Evolutionary conservation across 1,139 yeast genomes (phyloP).

Genomic region (Hemisphaericaspora lyxosophila): DNA sequence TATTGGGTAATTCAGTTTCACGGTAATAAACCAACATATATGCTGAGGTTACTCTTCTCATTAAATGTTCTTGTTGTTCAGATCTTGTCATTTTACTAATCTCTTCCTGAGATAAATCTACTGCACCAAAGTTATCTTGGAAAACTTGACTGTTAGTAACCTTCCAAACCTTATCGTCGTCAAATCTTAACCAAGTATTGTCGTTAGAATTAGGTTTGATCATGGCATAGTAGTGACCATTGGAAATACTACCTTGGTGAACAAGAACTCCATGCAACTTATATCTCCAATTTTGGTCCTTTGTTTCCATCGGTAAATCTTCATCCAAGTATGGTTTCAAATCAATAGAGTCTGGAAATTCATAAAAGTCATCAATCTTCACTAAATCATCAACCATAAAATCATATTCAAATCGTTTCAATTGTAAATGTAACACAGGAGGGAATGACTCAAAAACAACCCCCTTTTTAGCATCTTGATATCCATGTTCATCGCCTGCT

Average conservation of each 20-base stretch:
- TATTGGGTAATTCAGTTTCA: slow-evolving; percentile 54
- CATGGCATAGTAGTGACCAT: slow-evolving; percentile 95
- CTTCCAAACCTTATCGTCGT: slow-evolving; percentile 90
- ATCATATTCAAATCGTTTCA: slow-evolving; percentile 93
- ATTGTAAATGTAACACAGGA: slow-evolving; percentile 86
- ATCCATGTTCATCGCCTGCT: slow-evolving; percentile 80
- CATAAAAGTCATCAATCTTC: slow-evolving; percentile 89
- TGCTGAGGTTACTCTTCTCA: slow-evolving; percentile 86
- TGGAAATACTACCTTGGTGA: slow-evolving; percentile 92
- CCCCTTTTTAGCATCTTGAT: slow-evolving; percentile 96
- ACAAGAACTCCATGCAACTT: slow-evolving; percentile 90
- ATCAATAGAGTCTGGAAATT: slow-evolving; percentile 83
- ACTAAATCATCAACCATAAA: slow-evolving; percentile 86
- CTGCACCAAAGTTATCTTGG: slow-evolving; percentile 90
- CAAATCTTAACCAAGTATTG: slow-evolving; percentile 85
- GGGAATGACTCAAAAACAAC: slow-evolving; percentile 91
- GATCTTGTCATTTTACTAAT: slow-evolving; percentile 51
- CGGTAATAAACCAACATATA: slow-evolving; percentile 95
- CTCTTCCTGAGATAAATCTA: slow-evolving; percentile 49
- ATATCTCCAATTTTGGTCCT: slow-evolving; percentile 68
- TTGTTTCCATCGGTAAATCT: slow-evolving; percentile 41
- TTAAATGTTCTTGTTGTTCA: slow-evolving; percentile 62
- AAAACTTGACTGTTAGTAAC: slow-evolving; percentile 84
- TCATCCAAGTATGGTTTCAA: slow-evolving; percentile 75
- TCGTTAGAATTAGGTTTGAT: slow-evolving; percentile 69